Base-by-base conservation (phyloP, 495 filamentous ascomycete genomes). In the Neurospora terricola region DNA sequence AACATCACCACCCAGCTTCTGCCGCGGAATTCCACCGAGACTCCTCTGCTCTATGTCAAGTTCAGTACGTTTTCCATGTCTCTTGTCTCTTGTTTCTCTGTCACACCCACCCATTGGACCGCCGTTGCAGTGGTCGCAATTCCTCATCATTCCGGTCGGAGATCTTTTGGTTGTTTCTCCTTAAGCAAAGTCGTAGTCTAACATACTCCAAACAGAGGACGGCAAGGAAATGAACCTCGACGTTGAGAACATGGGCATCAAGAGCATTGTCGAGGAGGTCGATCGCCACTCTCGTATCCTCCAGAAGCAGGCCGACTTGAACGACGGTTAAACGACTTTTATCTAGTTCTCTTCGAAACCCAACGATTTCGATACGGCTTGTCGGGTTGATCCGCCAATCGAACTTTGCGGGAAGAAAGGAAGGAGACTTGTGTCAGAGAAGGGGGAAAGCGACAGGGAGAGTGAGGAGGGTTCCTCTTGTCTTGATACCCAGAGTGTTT, bases 261-360 rank as follows among this genome's bases (percentile, higher is more conserved):
- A 93, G 71, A 93, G 94, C 79, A 88, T 98, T 4, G 85, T 92
- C 40, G 93, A 94, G 81, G 93, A 98, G 82, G 90, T 97, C 45
- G 92, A 97, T 80, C 88, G 96, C 72, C 92, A 98, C 85, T 96
- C 93, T 54, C 86, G 96, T 69, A 81, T 83, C 43, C 81, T 99
- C 79, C 89, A 91, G 75, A 88, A 97, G 77, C 89, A 94, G 83
- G 91, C 93, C 74, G 94, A 94, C 75, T 80, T 99, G 80, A 86
- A 89, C 75, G 89, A 88, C 40, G 91, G 73, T 70, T 77, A 75
- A 77, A 77, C 54, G 54, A 62, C 34, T 34, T 34, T 34, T 5
- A 27, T 30, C 23, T 43, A 18, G 18, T 12, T 62, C 12, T 62
- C 2, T 59, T 59, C 48, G 23, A 27, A 27, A 30, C 48, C 48